These are phyloP conservation scores for Penicillium macrosclerotiorum DNA, from an alignment of 495 filamentous ascomycete genomes.

Conservation along the genomic window DNA sequence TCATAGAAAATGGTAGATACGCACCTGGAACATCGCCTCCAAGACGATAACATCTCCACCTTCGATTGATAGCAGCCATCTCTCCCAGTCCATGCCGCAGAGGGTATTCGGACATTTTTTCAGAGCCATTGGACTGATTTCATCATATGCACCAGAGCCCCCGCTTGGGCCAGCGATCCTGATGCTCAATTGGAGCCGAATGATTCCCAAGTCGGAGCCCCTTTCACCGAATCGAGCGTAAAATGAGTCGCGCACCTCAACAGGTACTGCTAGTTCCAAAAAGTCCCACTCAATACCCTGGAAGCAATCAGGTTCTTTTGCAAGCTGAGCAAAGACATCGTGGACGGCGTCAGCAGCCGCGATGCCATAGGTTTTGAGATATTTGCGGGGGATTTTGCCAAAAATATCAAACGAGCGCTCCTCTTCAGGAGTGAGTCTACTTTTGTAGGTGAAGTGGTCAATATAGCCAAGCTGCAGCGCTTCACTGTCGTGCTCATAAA, in stretches of 20 bases:
- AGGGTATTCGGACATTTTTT: background rate
- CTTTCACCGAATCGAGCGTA: background rate
- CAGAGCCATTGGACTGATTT: background rate
- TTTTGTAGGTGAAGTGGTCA: background rate
- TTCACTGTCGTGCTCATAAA: slow-evolving; percentile 1
- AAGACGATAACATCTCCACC: slow-evolving; percentile 1
- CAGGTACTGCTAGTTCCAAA: background rate
- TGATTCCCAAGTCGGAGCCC: background rate
- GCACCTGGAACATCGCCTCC: background rate
- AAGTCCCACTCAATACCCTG: background rate
- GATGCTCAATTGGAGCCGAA: too few species aligned
- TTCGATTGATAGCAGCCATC: background rate
- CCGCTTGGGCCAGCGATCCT: too few species aligned
- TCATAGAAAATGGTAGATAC: background rate
- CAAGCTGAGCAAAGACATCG: background rate
- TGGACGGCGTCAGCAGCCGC: background rate
- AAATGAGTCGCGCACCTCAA: background rate
- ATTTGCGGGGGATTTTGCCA: background rate
- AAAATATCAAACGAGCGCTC: background rate
- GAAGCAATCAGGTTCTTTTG: background rate
- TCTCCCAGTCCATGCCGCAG: background rate
- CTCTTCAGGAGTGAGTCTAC: background rate
- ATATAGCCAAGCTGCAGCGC: background rate
- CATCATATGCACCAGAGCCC: background rate
- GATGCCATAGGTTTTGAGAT: background rate